These are phyloP conservation scores for Bipolaris gigantea DNA, from an alignment of 2,329 filamentous ascomycete species.

Conservation along the genomic window DNA sequence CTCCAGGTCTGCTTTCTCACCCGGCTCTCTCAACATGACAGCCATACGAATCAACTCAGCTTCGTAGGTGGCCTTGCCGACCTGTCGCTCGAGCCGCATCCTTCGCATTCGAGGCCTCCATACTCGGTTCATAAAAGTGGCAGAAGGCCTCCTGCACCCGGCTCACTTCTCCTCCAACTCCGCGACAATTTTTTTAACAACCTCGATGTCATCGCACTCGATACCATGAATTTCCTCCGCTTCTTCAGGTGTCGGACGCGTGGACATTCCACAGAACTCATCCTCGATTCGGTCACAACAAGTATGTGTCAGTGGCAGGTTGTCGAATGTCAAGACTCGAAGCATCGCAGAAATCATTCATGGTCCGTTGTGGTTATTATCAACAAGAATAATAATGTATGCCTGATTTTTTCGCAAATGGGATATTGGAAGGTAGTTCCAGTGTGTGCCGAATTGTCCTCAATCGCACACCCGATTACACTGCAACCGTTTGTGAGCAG, in stretches of 20 bases:
- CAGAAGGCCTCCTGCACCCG: not conserved
- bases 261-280: rapidly evolving
- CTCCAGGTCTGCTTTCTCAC: not conserved
- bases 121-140: not conserved
- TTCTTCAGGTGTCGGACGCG: not conserved
- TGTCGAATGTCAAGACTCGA: not conserved
- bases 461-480: not conserved
- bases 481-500: not conserved
- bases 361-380: rapidly evolving
- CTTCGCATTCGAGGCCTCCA: not conserved
- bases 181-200: not conserved
- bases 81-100: not conserved
- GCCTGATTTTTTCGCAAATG: not conserved
- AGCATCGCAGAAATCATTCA: not conserved
- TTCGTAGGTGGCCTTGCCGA: not conserved
- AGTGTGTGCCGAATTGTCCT: not conserved
- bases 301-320: not conserved
- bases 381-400: not conserved
- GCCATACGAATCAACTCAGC: not conserved
- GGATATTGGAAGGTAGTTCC: too few relatives aligned
- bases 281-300: not conserved
- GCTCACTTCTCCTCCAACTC: not conserved
- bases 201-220: not conserved
- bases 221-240: not conserved
- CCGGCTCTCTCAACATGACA: not conserved